A percentile compares a stretch with the other conserved stretches of the same genome.
These are phyloP conservation scores for Arthrobotrys iridis DNA, from an alignment of 2,329 filamentous ascomycete genomes.

Conservation along the genomic window DNA sequence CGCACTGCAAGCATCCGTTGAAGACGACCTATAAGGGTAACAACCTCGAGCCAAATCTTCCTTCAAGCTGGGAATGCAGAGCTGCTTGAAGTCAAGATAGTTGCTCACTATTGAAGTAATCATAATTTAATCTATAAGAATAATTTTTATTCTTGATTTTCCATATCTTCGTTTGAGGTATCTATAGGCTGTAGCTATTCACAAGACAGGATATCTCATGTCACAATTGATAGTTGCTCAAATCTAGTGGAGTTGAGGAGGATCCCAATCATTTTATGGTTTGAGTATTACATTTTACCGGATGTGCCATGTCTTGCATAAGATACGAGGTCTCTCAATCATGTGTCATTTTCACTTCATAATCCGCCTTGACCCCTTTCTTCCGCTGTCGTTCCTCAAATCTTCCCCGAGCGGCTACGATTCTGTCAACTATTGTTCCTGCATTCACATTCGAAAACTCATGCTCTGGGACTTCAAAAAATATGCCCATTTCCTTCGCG, in stretches of 20 bases:
- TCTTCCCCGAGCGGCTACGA: slow-evolving; percentile 82
- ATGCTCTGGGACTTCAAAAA: slow-evolving; percentile 79
- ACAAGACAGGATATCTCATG: too few species aligned
- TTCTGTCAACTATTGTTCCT: slow-evolving; percentile 87
- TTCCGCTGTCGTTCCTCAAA: slow-evolving; percentile 92
- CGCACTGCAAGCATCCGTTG: slow-evolving; percentile 40
- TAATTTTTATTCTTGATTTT: too few species aligned
- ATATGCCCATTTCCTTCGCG: slow-evolving; percentile 84
- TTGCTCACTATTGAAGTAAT: not conserved
- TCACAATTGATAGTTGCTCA: too few species aligned
- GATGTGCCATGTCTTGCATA: not conserved
- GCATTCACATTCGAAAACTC: slow-evolving; percentile 88
- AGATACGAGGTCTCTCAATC: slow-evolving; percentile 8
- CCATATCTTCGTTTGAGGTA: too few species aligned
- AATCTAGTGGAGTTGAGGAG: too few species aligned
- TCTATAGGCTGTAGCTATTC: too few species aligned
- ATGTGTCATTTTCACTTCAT: slow-evolving; percentile 67
- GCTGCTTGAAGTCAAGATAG: not conserved
- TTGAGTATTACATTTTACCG: not conserved
- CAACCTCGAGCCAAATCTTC: slow-evolving; percentile 19
- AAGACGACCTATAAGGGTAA: slow-evolving; percentile 39
- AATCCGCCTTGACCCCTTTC: slow-evolving; percentile 85
- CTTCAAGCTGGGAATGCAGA: slow-evolving; percentile 43
- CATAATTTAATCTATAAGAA: too few species aligned
- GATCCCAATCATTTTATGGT: not conserved